These are phyloP conservation scores for Epichloe uncinata DNA, from an alignment of 2,329 filamentous ascomycete genomes.

Conservation along the genomic window DNA sequence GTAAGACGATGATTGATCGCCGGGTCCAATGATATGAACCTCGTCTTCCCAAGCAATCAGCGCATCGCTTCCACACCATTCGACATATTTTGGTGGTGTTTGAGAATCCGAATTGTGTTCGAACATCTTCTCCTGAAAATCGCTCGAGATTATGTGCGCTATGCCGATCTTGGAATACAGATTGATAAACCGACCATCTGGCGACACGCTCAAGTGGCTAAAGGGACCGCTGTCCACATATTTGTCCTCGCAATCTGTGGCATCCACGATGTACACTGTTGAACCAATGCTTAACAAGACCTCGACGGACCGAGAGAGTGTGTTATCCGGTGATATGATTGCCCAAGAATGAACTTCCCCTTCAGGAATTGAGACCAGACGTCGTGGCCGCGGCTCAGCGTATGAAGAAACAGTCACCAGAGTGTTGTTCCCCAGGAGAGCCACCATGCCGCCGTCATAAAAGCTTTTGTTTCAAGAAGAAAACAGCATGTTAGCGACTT, in stretches of 20 bases:
- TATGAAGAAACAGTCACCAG: conserved; percentile 82
- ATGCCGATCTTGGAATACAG: conserved; percentile 77
- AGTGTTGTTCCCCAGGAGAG: conserved; percentile 75
- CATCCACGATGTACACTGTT: conserved; percentile 78
- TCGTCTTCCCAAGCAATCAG: conserved; percentile 97
- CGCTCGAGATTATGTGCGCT: conserved; percentile 85
- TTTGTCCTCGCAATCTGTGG: conserved; percentile 80
- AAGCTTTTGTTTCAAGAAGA: conserved; percentile 34
- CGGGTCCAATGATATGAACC: conserved; percentile 81
- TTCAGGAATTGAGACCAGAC: conserved; percentile 62
- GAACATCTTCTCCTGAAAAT: conserved; percentile 84
- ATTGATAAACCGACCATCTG: conserved; percentile 77
- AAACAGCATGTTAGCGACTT: neutral
- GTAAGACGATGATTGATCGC: conserved; percentile 60
- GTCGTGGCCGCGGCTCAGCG: conserved; percentile 75
- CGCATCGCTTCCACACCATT: conserved; percentile 95
- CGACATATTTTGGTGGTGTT: conserved; percentile 73
- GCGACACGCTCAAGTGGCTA: conserved; percentile 77
- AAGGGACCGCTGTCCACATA: conserved; percentile 88
- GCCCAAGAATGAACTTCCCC: conserved; percentile 80
- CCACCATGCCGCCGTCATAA: conserved; percentile 86
- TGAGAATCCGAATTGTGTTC: conserved; percentile 83
- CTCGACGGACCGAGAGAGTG: conserved; percentile 84
- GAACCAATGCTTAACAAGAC: conserved; percentile 73
- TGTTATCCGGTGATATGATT: conserved; percentile 75